These are phyloP conservation scores for Musa acuminata DNA, from an alignment of 176 grass and related monocot species.

Conservation along the genomic window DNA sequence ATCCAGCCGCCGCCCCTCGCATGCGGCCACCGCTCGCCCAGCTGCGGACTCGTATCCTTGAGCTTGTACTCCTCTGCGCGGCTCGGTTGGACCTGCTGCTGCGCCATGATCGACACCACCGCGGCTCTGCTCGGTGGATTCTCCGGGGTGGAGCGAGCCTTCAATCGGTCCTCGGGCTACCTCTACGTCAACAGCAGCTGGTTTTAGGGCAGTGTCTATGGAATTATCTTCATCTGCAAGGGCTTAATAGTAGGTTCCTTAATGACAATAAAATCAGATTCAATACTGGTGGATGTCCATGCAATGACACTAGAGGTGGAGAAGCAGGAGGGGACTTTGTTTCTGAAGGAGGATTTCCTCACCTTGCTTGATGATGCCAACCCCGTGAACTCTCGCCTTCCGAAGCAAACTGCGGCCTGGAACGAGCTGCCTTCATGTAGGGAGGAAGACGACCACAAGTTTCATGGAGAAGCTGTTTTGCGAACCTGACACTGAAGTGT, in stretches of 20 bases:
- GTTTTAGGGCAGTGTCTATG: background rate
- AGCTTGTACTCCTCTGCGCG: slow-evolving; percentile 12
- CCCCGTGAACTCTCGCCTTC: background rate
- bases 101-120: background rate
- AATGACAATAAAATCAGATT: background rate
- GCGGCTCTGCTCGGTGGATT: too few relatives aligned
- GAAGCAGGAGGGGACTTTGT: too few relatives aligned
- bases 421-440: background rate
- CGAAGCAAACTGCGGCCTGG: background rate
- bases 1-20: background rate
- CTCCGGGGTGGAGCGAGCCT: too few relatives aligned
- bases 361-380: background rate
- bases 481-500: background rate
- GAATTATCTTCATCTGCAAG: too few relatives aligned
- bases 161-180: too few relatives aligned
- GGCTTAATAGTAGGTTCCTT: background rate
- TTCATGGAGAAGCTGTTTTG: background rate
- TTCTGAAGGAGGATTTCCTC: background rate
- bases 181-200: too few relatives aligned
- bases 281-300: background rate
- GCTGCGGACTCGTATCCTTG: slow-evolving; percentile 15
- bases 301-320: background rate
- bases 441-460: background rate
- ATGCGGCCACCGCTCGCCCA: slow-evolving; percentile 14
- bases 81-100: background rate